Evolutionary conservation across 768 basidiomycete genomes (phyloP).

Genomic region (Cyathus striatus): DNA sequence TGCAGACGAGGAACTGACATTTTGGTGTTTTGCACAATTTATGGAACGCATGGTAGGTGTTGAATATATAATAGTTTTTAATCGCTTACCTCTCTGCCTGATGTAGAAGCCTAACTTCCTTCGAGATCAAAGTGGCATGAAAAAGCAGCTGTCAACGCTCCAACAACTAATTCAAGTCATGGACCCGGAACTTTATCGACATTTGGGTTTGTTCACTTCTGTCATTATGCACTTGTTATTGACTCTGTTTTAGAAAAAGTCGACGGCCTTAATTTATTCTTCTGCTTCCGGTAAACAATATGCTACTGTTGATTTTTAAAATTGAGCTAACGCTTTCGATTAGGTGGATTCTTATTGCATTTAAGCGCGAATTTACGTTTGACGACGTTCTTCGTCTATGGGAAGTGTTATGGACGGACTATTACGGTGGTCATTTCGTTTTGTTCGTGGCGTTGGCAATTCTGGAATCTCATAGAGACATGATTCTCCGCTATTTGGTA

Average conservation of each 20-base stretch:
- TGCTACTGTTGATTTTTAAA: not conserved
- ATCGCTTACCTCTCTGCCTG: conserved; percentile 5
- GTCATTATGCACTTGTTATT: conserved; percentile 6
- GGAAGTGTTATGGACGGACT: conserved; percentile 93
- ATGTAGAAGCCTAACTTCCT: conserved; percentile 89
- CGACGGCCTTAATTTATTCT: conserved; percentile 91
- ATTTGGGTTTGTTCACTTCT: conserved; percentile 51
- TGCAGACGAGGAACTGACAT: conserved; percentile 85
- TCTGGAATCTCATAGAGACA: conserved; percentile 91
- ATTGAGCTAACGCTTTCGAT: not conserved
- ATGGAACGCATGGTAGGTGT: conserved; percentile 90
- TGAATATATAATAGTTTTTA: not conserved
- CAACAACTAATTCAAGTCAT: conserved; percentile 89
- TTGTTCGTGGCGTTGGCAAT: conserved; percentile 93
- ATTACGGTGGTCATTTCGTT: conserved; percentile 84
- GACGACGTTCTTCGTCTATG: conserved; percentile 85
- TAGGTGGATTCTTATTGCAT: conserved; percentile 88
- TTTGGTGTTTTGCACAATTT: conserved; percentile 94
- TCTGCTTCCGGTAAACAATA: conserved; percentile 86
- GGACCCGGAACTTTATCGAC: conserved; percentile 94
- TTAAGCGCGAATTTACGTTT: conserved; percentile 96
- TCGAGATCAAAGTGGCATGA: conserved; percentile 97
- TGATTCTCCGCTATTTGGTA: conserved; percentile 90
- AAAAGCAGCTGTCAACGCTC: conserved; percentile 81
- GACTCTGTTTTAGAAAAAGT: conserved; percentile 56